phyloP scores from a whole-genome alignment of 2,329 filamentous ascomycete species.

The Bipolaris oryzae region DNA sequence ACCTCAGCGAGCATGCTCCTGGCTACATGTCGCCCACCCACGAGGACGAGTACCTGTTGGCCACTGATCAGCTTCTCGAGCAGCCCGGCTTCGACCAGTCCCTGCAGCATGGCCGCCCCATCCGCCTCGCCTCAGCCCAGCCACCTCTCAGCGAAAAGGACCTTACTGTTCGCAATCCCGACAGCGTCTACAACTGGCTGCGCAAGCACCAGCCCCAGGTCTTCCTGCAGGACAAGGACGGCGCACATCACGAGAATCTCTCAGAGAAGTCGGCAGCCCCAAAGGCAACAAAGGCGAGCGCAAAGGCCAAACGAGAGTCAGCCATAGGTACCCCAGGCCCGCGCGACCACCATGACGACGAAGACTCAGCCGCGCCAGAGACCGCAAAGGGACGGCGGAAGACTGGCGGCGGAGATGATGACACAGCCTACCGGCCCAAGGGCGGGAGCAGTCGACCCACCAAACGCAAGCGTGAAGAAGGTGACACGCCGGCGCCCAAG shows the following conservation, averaged over 20 bases:
- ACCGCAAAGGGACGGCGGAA: slow-evolving; percentile 32
- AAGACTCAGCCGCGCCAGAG: slow-evolving; percentile 48
- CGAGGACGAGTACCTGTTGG: slow-evolving; percentile 74
- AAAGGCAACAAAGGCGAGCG: slow-evolving; percentile 32
- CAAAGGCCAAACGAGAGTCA: slow-evolving; percentile 39
- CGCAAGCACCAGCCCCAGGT: slow-evolving; percentile 82
- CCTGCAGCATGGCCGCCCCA: slow-evolving; percentile 47
- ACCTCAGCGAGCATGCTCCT: slow-evolving; percentile 63
- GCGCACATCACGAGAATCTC: slow-evolving; percentile 46
- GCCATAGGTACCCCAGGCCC: slow-evolving; percentile 45
- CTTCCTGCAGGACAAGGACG: slow-evolving; percentile 75
- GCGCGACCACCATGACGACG: slow-evolving; percentile 51
- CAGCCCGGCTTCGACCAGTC: slow-evolving; percentile 61
- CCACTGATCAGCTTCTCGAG: slow-evolving; percentile 62
- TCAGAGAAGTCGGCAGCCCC: slow-evolving; percentile 42
- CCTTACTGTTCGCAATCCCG: slow-evolving; percentile 74
- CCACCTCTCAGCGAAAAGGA: slow-evolving; percentile 55
- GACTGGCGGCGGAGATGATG: slow-evolving; percentile 48
- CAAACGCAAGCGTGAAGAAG: slow-evolving; percentile 54
- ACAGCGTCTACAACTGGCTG: slow-evolving; percentile 95
- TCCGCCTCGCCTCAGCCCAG: slow-evolving; percentile 49
- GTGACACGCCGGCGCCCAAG: slow-evolving; percentile 34
- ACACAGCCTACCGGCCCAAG: slow-evolving; percentile 56
- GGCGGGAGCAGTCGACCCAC: slow-evolving; percentile 52
- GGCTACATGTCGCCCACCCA: slow-evolving; percentile 72